These are phyloP conservation scores for Oehlia diaphana DNA, from an alignment of 192 early-diverging fungal species.

Conservation along the genomic window DNA sequence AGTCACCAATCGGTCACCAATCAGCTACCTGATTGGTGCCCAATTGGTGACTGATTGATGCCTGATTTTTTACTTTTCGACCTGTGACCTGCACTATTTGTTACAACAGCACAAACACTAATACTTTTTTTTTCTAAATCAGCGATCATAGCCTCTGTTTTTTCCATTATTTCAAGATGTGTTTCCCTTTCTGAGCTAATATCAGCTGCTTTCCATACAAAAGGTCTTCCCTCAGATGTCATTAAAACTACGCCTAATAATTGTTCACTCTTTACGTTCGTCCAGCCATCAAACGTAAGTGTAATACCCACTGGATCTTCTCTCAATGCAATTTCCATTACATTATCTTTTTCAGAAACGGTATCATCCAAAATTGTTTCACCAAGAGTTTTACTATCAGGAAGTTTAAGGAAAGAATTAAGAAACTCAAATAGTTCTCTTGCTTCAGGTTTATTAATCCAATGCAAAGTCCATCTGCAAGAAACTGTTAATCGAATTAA, in stretches of 20 bases:
- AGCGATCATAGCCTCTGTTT: not conserved
- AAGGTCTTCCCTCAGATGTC: not conserved
- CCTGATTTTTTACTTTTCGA: too few species aligned
- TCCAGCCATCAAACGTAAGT: not conserved
- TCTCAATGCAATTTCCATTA: not conserved
- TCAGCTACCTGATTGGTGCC: too few species aligned
- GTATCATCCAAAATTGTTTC: not conserved
- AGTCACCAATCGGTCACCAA: too few species aligned
- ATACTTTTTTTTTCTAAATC: not conserved
- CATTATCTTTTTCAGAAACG: not conserved
- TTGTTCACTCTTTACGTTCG: not conserved
- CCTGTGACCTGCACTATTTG: conserved; percentile 25
- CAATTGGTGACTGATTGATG: too few species aligned
- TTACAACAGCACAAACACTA: not conserved
- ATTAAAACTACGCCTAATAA: not conserved
- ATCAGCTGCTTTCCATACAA: not conserved
- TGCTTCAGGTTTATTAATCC: not conserved
- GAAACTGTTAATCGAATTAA: too few species aligned
- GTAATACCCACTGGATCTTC: not conserved
- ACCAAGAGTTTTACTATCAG: not conserved
- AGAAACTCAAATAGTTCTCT: not conserved
- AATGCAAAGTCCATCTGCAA: not conserved
- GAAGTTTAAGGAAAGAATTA: not conserved
- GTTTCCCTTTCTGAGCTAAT: not conserved
- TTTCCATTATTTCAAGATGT: not conserved